phyloP scores from a whole-genome alignment of 2,329 filamentous ascomycete genomes.

The Stylonectria norvegica region DNA sequence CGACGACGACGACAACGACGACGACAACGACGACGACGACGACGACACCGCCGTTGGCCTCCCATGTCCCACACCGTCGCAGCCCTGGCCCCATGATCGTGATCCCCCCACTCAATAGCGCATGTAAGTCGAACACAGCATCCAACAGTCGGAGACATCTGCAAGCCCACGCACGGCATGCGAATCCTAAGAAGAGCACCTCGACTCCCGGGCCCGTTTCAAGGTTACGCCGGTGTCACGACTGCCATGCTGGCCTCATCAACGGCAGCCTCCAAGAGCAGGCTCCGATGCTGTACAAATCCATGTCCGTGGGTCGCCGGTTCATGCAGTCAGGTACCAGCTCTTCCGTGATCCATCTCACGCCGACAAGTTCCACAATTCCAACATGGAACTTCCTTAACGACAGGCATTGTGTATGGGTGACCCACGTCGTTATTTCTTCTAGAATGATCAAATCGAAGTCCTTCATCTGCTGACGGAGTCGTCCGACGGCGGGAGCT shows the following conservation, averaged over 20 bases:
- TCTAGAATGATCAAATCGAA: neutral
- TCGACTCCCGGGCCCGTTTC: too few relatives aligned
- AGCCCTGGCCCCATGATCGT: constrained; percentile 11
- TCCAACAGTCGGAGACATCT: neutral
- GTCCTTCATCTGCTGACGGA: neutral
- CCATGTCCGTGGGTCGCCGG: neutral
- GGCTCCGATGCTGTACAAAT: neutral
- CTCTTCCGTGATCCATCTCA: too few relatives aligned
- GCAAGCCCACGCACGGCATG: too few relatives aligned
- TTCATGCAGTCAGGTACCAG: too few relatives aligned
- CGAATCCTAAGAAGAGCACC: too few relatives aligned
- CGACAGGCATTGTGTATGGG: neutral
- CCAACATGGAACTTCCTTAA: neutral
- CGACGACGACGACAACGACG: too few relatives aligned
- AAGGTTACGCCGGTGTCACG: too few relatives aligned
- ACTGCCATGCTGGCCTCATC: too few relatives aligned
- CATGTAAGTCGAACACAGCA: neutral
- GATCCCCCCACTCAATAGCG: constrained; percentile 6
- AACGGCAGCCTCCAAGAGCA: too few relatives aligned
- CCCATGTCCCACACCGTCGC: too few relatives aligned
- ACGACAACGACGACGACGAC: too few relatives aligned
- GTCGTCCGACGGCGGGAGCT: neutral
- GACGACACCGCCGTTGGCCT: too few relatives aligned
- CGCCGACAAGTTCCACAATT: constrained; percentile 1
- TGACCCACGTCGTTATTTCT: neutral